These are phyloP conservation scores for Tricholoma furcatifolium DNA, from an alignment of 768 basidiomycete species.

Conservation along the genomic window DNA sequence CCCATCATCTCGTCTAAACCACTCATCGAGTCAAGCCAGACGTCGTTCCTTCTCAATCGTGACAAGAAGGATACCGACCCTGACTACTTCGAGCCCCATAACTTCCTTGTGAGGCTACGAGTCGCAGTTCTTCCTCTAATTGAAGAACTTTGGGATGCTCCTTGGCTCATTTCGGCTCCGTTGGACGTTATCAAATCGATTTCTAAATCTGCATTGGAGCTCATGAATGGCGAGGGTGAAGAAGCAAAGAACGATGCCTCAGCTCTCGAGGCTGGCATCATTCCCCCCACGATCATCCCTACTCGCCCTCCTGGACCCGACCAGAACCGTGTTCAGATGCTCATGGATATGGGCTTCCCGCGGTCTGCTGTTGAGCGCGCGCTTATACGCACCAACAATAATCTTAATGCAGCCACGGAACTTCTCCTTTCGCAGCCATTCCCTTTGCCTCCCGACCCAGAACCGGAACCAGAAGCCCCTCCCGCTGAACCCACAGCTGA, in stretches of 20 bases:
- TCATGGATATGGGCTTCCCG: slow-evolving; percentile 97
- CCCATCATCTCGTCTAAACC: slow-evolving; percentile 78
- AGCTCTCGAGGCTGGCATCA: slow-evolving; percentile 25
- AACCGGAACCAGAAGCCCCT: slow-evolving; percentile 32
- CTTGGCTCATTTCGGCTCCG: slow-evolving; percentile 80
- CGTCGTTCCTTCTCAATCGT: slow-evolving; percentile 62
- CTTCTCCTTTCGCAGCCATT: slow-evolving; percentile 81
- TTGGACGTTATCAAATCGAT: slow-evolving; percentile 72
- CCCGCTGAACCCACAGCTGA: slow-evolving; percentile 13
- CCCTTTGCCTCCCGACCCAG: slow-evolving; percentile 69
- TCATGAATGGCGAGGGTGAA: slow-evolving; percentile 82
- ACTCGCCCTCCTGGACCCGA: slow-evolving; percentile 55
- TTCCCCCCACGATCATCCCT: slow-evolving; percentile 23
- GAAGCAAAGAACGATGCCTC: slow-evolving; percentile 51
- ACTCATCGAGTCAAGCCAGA: slow-evolving; percentile 85
- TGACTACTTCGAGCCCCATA: slow-evolving; percentile 82
- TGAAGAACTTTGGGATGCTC: slow-evolving; percentile 72
- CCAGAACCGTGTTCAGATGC: slow-evolving; percentile 75
- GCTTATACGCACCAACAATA: slow-evolving; percentile 81
- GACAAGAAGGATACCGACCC: slow-evolving; percentile 79
- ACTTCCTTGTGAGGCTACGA: slow-evolving; percentile 84
- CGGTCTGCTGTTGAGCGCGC: slow-evolving; percentile 86
- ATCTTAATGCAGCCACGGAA: slow-evolving; percentile 86
- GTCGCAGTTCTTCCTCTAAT: slow-evolving; percentile 66
- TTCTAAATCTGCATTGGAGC: slow-evolving; percentile 75